Base-by-base conservation (phyloP, 768 basidiomycete genomes). In the Phylloporus arenicola region DNA sequence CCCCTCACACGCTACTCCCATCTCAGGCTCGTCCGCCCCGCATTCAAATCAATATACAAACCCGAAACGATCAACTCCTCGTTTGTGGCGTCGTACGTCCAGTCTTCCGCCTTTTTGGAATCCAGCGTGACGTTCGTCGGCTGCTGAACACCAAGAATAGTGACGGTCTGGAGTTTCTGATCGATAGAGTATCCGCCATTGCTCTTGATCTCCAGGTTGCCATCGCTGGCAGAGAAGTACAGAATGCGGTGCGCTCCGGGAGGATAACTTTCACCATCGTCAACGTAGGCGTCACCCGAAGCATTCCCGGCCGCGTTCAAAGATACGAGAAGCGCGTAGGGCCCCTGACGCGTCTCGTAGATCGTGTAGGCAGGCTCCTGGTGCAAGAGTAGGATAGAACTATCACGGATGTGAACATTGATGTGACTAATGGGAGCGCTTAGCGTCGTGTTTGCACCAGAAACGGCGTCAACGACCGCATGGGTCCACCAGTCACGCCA, bases 401-500 rank as follows among this genome's bases (percentile, higher is more conserved):
- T 80, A 49, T 82, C 80, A 17, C 87, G 79, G 50, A 90, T 65
- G 61, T 89, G 86, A 22, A 88, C 82, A 52, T 83, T 83, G 66
- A 90, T 88, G 59, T 87, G 82, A 16, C 82, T 75, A 2, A 90
- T 78, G 5, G 86, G 86, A 3, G 84, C 84, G n/a, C 69, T 60
- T 40, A 88, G 70, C 4, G 79, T 80, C 0, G 75, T 76, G 49
- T 72, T 71, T 27, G 58, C 64, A 30, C 76, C 75, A 3, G 66
- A 31, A 1, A 66, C 62, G 16, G 72, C 65, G 20, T 82, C 66
- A 17, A 82, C 74, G 37, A 70, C 72, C 11, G 77, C 74, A 56
- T 86, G 82, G 1, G 82, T 84, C 65, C 81, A 86, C 83, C 83
- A 86, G 62, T 87, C 84, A 34, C 84, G 77, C 84, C 84, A 88